A percentile compares a stretch with the other conserved stretches of the same genome.
Conservation (phyloP, 257 asterid genomes). For the Penstemon newberryi region DNA sequence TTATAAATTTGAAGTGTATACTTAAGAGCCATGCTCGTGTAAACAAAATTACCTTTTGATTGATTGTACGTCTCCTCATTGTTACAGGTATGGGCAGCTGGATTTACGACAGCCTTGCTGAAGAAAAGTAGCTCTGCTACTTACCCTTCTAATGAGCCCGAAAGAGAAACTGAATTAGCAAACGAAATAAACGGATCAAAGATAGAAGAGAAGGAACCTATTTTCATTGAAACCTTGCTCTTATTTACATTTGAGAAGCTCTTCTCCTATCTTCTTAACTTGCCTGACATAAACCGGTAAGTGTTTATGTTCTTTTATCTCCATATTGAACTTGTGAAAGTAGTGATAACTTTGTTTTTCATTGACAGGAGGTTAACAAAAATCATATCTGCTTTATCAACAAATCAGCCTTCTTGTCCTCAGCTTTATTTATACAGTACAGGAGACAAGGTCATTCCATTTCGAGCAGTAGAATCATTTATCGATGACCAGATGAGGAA, state of each 20-base stretch:
- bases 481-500: constrained; percentile 55
- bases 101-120: constrained; percentile 77
- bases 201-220: constrained; percentile 41
- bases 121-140: constrained; percentile 68
- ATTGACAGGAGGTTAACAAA: constrained; percentile 60
- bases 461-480: constrained; percentile 57
- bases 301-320: constrained; percentile 30
- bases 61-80: constrained; percentile 20
- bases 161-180: constrained; percentile 37
- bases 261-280: constrained; percentile 58
- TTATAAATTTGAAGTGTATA: constrained; percentile 1
- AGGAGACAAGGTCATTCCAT: constrained; percentile 80
- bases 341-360: constrained; percentile 1
- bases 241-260: constrained; percentile 66
- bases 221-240: constrained; percentile 48
- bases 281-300: constrained; percentile 63
- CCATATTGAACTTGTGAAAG: not conserved
- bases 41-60: constrained; percentile 11
- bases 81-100: constrained; percentile 96
- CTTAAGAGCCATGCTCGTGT: not conserved
- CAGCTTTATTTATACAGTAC: constrained; percentile 82
- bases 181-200: constrained; percentile 30
- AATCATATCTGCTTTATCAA: constrained; percentile 43
- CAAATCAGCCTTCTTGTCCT: constrained; percentile 72
- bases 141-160: constrained; percentile 41